phyloP scores from a whole-genome alignment of 2,329 filamentous ascomycete genomes.

The Colletotrichum scovillei region DNA sequence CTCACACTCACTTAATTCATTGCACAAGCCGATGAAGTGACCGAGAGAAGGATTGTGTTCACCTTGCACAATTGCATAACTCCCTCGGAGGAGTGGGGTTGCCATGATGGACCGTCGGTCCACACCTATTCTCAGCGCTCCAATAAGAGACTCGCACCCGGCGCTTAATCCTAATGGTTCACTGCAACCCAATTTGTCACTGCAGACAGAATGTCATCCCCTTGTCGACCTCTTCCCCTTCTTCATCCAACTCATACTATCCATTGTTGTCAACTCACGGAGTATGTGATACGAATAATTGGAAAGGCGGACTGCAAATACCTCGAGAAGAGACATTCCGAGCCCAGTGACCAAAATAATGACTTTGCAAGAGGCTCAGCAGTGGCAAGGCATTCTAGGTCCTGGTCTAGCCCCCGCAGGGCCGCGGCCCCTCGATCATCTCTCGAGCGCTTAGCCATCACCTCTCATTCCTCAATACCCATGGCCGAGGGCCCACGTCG shows the following conservation, averaged over 20 bases:
- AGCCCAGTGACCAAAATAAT: background rate
- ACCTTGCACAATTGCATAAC: background rate
- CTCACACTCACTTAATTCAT: background rate
- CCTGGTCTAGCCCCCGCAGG: constrained; percentile 11
- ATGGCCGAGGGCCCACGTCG: constrained; percentile 9
- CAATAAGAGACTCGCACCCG: background rate
- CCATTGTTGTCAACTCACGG: background rate
- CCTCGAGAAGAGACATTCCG: fast-evolving
- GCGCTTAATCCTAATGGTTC: constrained; percentile 27
- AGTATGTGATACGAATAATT: background rate
- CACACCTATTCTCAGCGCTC: background rate
- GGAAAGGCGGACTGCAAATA: background rate
- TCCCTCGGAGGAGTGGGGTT: background rate
- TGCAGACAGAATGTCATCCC: background rate
- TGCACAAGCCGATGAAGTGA: background rate
- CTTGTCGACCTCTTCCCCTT: background rate
- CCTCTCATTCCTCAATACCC: constrained; percentile 26
- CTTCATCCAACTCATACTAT: background rate
- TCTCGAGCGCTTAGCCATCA: constrained; percentile 25
- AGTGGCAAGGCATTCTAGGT: constrained; percentile 1
- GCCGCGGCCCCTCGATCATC: constrained; percentile 29
- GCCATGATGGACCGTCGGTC: background rate
- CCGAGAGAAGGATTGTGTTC: background rate
- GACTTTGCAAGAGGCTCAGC: background rate
- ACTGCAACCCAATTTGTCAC: background rate